Evolutionary conservation across 305 asterid species (phyloP), one percentile per base, ranked within the genome.

Genomic region (Coffea humblotiana): DNA sequence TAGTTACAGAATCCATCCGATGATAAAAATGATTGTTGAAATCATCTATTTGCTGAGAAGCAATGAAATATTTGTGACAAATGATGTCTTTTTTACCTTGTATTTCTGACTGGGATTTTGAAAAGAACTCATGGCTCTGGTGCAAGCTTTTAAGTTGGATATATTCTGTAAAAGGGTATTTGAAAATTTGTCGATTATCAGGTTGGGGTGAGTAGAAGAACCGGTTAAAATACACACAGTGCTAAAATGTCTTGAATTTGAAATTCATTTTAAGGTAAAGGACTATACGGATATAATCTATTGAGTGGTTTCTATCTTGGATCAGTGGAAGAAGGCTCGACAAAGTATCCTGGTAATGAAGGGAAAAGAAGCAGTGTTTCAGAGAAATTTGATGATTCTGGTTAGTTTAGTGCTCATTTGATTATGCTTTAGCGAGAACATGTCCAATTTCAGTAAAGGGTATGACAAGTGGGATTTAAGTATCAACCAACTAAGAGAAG

Each of bases 331-430:
- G 82, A 77, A 78, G 91, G 77, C 65, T 82, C 72, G 35, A 66
- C 0, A 71, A 77, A 84, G 45, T 82, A 77, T 86, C 70, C 11
- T 10, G 80, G 63, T 68, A 84, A 56, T 54, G 77, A 70, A 51
- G 77, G 82, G 69, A 37, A 74, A 43, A 75, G 1, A 18, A 71
- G 78, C 74, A 54, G 65, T 35, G 32, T 60, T 37, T 71, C 84
- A 1, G 88, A 88, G 54, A 58, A 80, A 80, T 43, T 81, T 54
- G 88, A 87, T 73, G 91, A 88, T 77, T 83, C 84, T 78, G 97
- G 97, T 93, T 78, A 73, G 89, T 86, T 74, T 52, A 3, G 63
- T 48, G 67, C 51, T 54, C 67, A 29, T 67, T 71, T 65, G n/a
- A 43, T 52, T 78, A 58, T 74, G 72, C 64, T 75, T 65, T 48